Base-by-base conservation (phyloP, 257 asterid species). In the Phtheirospermum japonicum region DNA sequence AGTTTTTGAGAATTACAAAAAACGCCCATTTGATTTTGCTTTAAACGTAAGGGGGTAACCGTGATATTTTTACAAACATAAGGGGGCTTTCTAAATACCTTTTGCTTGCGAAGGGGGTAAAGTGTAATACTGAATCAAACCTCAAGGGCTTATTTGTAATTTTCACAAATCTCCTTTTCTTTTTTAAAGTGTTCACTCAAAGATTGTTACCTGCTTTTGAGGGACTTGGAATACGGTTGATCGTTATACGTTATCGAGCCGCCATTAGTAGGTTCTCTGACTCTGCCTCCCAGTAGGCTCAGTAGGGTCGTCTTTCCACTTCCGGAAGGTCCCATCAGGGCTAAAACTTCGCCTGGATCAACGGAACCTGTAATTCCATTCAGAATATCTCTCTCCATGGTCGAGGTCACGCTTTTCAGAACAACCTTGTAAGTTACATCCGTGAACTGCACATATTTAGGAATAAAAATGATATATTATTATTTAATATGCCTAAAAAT, bases 311-410 rank as follows among this genome's bases (percentile, higher is more conserved):
- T 93, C 77, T 93, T 93, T 40, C 99, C 99, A 52, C 99, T 83
- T 56, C 99, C 99, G 4, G 99, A 93, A 31, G 99, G 99, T 37
- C 99, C 99, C 99, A 93, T 93, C 34, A 93, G 76, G 3, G 99
- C 99, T 59, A 93, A 58, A 57, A 93, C 94, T 68, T 93, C 97
- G 13, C 99, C 97, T 0, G 99, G 99, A 70, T 76, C 83, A 54
- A 84, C 94, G 0, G 89, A 77, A 14, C 99, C 99, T 0, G 71
- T 83, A 39, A 93, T 89, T 58, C 96, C 97, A 63, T 79, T 80
- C 46, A 93, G 63, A 59, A 89, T 86, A 7, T 81, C 90, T 67
- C 84, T 89, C 88, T 93, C 97, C 66, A 70, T 75, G 2, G 87
- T 77, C 8, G 92, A 78, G 39, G 85, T 83, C 43, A 83, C 79